Evolutionary conservation across 73 alveolate species (phyloP).

Genomic region (Stentor coeruleus): DNA sequence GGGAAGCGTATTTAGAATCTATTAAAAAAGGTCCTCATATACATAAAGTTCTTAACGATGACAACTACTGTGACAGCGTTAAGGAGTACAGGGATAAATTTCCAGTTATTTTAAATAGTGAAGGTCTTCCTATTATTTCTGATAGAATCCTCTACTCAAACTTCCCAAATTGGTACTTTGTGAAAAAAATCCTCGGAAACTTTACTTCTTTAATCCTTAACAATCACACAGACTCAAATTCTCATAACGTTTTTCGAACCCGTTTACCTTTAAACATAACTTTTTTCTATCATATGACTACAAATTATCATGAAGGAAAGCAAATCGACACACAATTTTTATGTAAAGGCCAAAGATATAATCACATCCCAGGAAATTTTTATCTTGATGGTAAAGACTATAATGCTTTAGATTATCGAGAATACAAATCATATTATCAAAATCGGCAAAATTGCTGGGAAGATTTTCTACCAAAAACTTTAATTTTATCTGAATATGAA

Average conservation of each 20-base stretch:
- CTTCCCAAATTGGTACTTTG: not conserved
- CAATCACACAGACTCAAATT: not conserved
- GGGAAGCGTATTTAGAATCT: not conserved
- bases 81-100: not conserved
- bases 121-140: not conserved
- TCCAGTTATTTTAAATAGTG: not conserved
- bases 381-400: not conserved
- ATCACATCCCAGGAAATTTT: slow-evolving; percentile 9
- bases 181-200: not conserved
- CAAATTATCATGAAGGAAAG: not conserved
- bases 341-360: not conserved
- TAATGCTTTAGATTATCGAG: not conserved
- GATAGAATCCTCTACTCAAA: not conserved
- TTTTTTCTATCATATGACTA: not conserved
- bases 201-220: not conserved
- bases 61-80: not conserved
- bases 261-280: not conserved
- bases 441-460: slow-evolving; percentile 10
- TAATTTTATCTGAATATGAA: not conserved
- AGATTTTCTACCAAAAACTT: not conserved
- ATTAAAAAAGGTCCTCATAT: no score
- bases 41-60: not conserved
- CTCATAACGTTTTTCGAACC: not conserved
- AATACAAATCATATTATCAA: not conserved
- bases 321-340: slow-evolving; percentile 4